Conservation (phyloP, 495 filamentous ascomycete species). For the Xylaria telfairii region DNA sequence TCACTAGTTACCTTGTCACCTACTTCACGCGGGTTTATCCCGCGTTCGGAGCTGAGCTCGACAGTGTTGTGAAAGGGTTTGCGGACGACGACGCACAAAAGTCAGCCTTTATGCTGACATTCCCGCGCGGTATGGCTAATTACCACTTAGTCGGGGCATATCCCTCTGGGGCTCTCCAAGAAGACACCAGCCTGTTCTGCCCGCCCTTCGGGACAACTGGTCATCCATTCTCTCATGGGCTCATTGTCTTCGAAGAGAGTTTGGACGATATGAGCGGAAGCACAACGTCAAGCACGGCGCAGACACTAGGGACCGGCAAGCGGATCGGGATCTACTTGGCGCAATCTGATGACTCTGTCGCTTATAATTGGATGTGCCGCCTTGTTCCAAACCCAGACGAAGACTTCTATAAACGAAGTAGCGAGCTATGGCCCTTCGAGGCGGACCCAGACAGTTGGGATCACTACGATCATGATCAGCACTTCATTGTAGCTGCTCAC, state of each 20-base stretch:
- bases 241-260: constrained; percentile 27
- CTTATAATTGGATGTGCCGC: constrained; percentile 25
- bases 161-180: constrained; percentile 20
- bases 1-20: constrained; percentile 31
- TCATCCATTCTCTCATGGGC: constrained; percentile 10
- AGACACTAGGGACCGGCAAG: not conserved
- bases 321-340: constrained; percentile 25
- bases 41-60: constrained; percentile 34
- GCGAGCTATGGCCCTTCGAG: constrained; percentile 4
- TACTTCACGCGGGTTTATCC: constrained; percentile 36
- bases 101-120: constrained; percentile 33
- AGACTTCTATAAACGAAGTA: not conserved
- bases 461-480: constrained; percentile 26
- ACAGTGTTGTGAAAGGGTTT: constrained; percentile 35
- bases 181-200: constrained; percentile 32
- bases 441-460: not conserved
- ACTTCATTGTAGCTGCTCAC: constrained; percentile 28
- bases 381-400: constrained; percentile 20
- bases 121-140: constrained; percentile 31
- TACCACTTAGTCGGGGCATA: constrained; percentile 25
- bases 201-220: constrained; percentile 22
- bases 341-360: not conserved
- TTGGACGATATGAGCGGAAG: not conserved
- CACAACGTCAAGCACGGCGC: not conserved
- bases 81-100: constrained; percentile 19